Conservation (phyloP, 768 basidiomycete genomes). For the Boletus rubescentipes region DNA sequence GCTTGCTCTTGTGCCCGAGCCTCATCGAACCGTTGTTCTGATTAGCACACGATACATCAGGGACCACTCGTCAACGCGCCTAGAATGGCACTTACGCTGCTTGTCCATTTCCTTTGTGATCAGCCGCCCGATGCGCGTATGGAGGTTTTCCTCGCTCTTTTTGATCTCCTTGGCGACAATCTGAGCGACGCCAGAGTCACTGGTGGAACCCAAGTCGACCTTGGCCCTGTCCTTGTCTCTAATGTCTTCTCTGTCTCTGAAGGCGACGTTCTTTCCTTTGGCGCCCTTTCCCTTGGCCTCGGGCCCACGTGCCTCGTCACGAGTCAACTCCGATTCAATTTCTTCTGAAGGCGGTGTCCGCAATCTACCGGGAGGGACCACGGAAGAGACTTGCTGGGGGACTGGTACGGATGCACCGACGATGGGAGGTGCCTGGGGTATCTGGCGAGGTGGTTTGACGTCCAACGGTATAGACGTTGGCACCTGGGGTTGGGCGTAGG, state of each 20-base stretch:
- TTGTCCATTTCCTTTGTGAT: conserved; percentile 88
- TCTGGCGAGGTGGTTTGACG: conserved; percentile 26
- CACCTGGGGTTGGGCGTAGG: conserved; percentile 36
- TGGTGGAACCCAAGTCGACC: conserved; percentile 34
- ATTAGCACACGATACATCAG: conserved; percentile 2
- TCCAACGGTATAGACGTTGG: conserved; percentile 22
- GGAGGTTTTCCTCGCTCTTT: conserved; percentile 79
- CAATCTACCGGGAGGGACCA: conserved; percentile 42
- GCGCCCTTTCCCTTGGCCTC: conserved; percentile 52
- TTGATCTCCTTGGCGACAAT: conserved; percentile 74
- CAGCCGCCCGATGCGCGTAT: conserved; percentile 72
- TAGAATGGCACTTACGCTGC: conserved; percentile 59
- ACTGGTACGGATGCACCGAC: conserved; percentile 22
- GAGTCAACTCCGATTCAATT: conserved; percentile 59
- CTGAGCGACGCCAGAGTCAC: conserved; percentile 56
- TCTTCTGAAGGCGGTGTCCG: conserved; percentile 79
- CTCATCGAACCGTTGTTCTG: conserved; percentile 85
- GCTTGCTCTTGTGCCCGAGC: conserved; percentile 74
- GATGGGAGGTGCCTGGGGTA: conserved; percentile 28
- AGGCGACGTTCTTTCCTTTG: conserved; percentile 59
- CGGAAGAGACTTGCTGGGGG: conserved; percentile 14
- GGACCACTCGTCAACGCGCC: neutral
- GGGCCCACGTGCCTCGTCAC: conserved; percentile 53
- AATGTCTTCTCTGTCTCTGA: conserved; percentile 57
- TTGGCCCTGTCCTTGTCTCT: conserved; percentile 37